These are phyloP conservation scores for Gyromitra esculenta DNA, from an alignment of 2,329 filamentous ascomycete genomes.

Conservation along the genomic window DNA sequence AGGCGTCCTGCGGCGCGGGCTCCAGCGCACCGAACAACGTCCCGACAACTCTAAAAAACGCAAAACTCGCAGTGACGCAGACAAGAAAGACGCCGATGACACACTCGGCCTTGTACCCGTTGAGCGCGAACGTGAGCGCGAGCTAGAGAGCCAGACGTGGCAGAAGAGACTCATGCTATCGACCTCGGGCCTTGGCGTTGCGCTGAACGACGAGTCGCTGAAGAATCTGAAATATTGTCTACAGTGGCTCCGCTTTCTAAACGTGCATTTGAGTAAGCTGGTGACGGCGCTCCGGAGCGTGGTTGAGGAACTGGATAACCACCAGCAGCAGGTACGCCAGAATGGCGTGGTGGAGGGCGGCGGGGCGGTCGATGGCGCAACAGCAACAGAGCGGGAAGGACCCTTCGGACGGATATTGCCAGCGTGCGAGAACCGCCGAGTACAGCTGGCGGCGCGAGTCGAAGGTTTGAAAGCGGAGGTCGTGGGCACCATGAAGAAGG, in stretches of 20 bases:
- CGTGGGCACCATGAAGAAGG: slow-evolving; percentile 79
- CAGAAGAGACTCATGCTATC: slow-evolving; percentile 86
- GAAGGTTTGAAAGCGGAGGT: slow-evolving; percentile 75
- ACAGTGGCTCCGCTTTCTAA: slow-evolving; percentile 80
- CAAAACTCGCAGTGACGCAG: slow-evolving; percentile 47
- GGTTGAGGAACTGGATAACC: slow-evolving; percentile 80
- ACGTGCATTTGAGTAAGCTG: slow-evolving; percentile 79
- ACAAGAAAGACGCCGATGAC: slow-evolving; percentile 13
- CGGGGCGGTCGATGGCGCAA: slow-evolving; percentile 48
- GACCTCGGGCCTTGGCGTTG: slow-evolving; percentile 87
- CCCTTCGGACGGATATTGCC: slow-evolving; percentile 47
- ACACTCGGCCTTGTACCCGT: neutral
- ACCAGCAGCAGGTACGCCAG: slow-evolving; percentile 54
- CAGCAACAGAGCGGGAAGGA: slow-evolving; percentile 51
- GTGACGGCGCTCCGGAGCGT: slow-evolving; percentile 78
- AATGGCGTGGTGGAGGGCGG: no score
- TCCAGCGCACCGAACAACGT: slow-evolving; percentile 60
- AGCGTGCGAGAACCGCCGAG: slow-evolving; percentile 61
- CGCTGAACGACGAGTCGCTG: slow-evolving; percentile 88
- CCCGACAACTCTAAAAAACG: slow-evolving; percentile 45
- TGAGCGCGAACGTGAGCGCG: slow-evolving; percentile 6
- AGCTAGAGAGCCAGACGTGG: slow-evolving; percentile 67
- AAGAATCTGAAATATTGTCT: slow-evolving; percentile 86
- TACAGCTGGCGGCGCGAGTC: slow-evolving; percentile 70
- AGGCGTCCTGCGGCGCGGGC: slow-evolving; percentile 83